Base-by-base conservation (phyloP, 2,329 filamentous ascomycete species). In the Ophiostoma ips region DNA sequence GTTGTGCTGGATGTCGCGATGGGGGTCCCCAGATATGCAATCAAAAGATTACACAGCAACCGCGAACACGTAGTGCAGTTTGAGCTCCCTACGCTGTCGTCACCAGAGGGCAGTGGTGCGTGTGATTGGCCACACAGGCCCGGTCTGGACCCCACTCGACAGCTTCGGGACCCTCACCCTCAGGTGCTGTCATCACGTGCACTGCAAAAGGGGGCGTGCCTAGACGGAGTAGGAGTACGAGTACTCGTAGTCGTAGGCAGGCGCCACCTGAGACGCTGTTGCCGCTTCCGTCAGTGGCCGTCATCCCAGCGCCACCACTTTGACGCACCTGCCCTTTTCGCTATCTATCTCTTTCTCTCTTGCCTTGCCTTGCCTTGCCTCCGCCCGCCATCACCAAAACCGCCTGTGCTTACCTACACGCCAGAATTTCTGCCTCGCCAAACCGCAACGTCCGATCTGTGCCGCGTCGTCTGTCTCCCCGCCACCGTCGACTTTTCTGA, bases 61-160 rank as follows among this genome's bases (percentile, higher is more conserved):
- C 24, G 40, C 40, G 19, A 47, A 51, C 37, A 51, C 49, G 49
- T 51, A 47, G 44, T 34, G 44, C 44, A 46, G 12, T 46, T 46
- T 13, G 24, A 43, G 40, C 40, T 43, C 38, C 24, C 40, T 24
- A 9, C 40, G 40, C 30, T 43, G 49, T 51, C 49, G 49, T 51
- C 49, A 51, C 49, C 44, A 24, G 18, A 15, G 13, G n/a, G 5
- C 30, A 30, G 28, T 21, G 13, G 21, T 15, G 24, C 13, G 15
- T 30, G 11, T 43, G 40, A 43, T 43, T 43, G 40, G 40, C 24
- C 12, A 21, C 12, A 19, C 28, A 13, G 19, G 7, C 19, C 19
- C 16, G 21, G 5, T 30, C 1, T 6, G 15, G 15, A 31, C 24
- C 24, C 40, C 40, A 43, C 40, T 11, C 16, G 24, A 24, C 12